Evolutionary conservation across 352 stramenopile species (phyloP).

Genomic region (Phytophthora idaei): DNA sequence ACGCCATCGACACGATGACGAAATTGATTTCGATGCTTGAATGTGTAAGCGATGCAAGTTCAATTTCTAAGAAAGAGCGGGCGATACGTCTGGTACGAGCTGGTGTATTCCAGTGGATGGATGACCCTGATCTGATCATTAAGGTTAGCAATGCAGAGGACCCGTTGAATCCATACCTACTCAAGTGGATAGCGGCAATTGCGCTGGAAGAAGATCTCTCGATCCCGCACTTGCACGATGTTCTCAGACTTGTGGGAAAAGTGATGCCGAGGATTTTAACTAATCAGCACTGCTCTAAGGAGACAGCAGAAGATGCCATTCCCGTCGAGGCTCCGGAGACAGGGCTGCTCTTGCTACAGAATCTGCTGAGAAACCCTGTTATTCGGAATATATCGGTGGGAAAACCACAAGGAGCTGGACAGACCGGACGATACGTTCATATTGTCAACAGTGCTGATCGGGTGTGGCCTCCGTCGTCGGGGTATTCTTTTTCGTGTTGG

Average conservation of each 20-base stretch:
- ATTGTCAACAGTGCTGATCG: slow-evolving; percentile 65
- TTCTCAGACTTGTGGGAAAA: slow-evolving; percentile 56
- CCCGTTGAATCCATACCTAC: slow-evolving; percentile 40
- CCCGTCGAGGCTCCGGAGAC: slow-evolving; percentile 22
- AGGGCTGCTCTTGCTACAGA: slow-evolving; percentile 53
- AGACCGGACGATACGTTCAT: slow-evolving; percentile 70
- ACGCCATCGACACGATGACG: slow-evolving; percentile 38
- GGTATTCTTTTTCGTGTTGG: slow-evolving; percentile 84
- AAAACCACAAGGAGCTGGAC: slow-evolving; percentile 50
- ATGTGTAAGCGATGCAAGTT: slow-evolving; percentile 42
- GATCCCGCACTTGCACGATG: slow-evolving; percentile 57
- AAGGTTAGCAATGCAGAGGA: slow-evolving; percentile 41
- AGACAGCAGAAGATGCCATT: neutral
- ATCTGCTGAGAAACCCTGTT: slow-evolving; percentile 41
- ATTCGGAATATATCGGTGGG: slow-evolving; percentile 65
- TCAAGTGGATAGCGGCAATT: slow-evolving; percentile 50
- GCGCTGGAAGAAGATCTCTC: slow-evolving; percentile 52
- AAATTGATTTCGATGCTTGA: slow-evolving; percentile 55
- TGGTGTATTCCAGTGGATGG: slow-evolving; percentile 65
- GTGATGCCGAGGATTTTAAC: slow-evolving; percentile 54
- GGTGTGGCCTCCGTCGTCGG: slow-evolving; percentile 69
- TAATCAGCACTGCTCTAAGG: slow-evolving; percentile 12
- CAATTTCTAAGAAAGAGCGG: slow-evolving; percentile 59
- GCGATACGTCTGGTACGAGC: slow-evolving; percentile 50
- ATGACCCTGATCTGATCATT: slow-evolving; percentile 39